Evolutionary conservation across 139 green algal genomes (phyloP).

Genomic region (Chlorella vulgaris): DNA sequence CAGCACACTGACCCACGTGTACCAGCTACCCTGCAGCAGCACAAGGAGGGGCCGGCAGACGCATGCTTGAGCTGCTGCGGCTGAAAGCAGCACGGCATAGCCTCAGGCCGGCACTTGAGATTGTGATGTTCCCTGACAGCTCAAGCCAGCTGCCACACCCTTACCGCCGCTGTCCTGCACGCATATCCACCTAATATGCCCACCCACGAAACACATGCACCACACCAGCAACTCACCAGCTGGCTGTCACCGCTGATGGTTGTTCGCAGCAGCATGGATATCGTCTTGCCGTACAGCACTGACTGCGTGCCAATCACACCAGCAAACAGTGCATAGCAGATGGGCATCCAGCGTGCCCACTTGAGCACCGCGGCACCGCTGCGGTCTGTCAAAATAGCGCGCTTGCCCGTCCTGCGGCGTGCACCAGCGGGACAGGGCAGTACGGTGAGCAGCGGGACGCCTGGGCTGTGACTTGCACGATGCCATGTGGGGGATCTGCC

Average conservation of each 20-base stretch:
- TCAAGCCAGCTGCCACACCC: too few species aligned
- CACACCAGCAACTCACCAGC: slow-evolving; percentile 38
- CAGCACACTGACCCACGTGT: slow-evolving; percentile 76
- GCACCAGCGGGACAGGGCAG: not conserved
- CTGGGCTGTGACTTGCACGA: too few species aligned
- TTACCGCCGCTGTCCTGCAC: too few species aligned
- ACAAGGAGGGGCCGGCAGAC: too few species aligned
- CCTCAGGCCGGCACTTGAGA: too few species aligned
- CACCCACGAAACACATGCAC: too few species aligned
- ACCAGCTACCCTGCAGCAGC: slow-evolving; percentile 62
- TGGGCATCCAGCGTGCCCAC: slow-evolving; percentile 70
- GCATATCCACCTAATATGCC: too few species aligned
- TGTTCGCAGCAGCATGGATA: slow-evolving; percentile 81
- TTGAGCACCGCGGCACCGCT: not conserved
- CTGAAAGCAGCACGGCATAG: too few species aligned
- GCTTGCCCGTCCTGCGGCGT: slow-evolving; percentile 8
- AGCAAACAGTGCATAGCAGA: slow-evolving; percentile 79
- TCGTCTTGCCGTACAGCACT: slow-evolving; percentile 85
- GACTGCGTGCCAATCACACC: slow-evolving; percentile 84
- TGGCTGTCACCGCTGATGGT: slow-evolving; percentile 74
- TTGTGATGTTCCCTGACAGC: too few species aligned
- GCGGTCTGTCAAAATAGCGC: slow-evolving; percentile 18
- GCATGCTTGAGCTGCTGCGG: too few species aligned
- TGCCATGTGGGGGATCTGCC: too few species aligned
- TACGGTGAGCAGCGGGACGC: too few species aligned